Evolutionary conservation across 805 yeast species (phyloP).

Genomic region (Saccharomycopsis sp.): DNA sequence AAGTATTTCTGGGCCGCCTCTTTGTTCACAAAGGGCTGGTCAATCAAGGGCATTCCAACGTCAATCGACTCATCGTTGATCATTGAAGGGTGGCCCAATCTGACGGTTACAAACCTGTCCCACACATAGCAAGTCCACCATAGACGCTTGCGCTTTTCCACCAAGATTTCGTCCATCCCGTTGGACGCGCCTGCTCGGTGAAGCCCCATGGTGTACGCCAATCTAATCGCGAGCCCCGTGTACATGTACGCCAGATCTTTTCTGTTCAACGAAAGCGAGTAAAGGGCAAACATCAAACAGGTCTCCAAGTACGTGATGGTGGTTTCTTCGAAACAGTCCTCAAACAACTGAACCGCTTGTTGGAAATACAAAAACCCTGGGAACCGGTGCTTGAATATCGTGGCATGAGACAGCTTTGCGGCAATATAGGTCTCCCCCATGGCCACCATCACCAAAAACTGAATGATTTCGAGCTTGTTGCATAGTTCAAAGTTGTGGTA

Average conservation of each 20-base stretch:
- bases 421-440: constrained; percentile 9
- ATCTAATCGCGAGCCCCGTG: constrained; percentile 14
- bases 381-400: background rate
- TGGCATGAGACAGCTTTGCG: background rate
- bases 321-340: constrained; percentile 13
- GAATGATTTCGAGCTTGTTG: constrained; percentile 2
- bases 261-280: constrained; percentile 10
- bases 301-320: constrained; percentile 12
- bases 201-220: constrained; percentile 16
- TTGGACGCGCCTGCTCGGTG: background rate
- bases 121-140: constrained; percentile 18
- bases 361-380: constrained; percentile 13
- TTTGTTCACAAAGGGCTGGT: background rate
- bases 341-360: constrained; percentile 10
- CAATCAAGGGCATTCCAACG: constrained; percentile 2
- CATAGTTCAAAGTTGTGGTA: background rate
- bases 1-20: background rate
- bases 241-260: constrained; percentile 15
- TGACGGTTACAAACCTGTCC: constrained; percentile 11
- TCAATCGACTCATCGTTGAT: constrained; percentile 17
- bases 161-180: background rate
- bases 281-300: constrained; percentile 8
- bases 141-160: constrained; percentile 9
- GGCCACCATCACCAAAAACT: constrained; percentile 6
- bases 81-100: constrained; percentile 19